Conservation (phyloP, 1,139 yeast species). For the Magnusiomyces paraingens region DNA sequence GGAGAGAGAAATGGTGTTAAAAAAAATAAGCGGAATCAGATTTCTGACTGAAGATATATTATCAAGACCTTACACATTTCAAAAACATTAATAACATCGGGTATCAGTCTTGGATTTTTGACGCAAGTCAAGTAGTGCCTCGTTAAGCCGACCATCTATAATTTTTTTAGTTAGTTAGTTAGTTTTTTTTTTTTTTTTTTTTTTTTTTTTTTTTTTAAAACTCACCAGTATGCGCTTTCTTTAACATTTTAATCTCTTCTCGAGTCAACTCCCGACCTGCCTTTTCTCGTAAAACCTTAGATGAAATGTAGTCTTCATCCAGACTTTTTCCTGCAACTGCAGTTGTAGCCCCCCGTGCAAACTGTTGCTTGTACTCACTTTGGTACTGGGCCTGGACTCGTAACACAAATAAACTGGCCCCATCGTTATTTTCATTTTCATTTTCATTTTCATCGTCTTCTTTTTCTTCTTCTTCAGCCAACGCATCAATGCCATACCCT, state of each 20-base stretch:
- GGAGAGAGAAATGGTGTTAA: too few species aligned
- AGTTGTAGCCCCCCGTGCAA: neutral
- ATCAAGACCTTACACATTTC: too few species aligned
- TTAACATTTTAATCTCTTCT: conserved; percentile 28
- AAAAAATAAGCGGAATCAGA: too few species aligned
- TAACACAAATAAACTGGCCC: conserved; percentile 16
- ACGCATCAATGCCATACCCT: neutral
- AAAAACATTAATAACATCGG: conserved; percentile 25
- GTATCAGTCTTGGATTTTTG: conserved; percentile 36
- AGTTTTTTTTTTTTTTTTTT: neutral
- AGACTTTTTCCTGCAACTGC: neutral
- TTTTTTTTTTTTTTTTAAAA: neutral
- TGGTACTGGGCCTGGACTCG: conserved; percentile 11
- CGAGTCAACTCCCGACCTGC: conserved; percentile 33
- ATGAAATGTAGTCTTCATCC: conserved; percentile 22
- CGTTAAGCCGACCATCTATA: conserved; percentile 36
- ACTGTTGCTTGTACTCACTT: neutral
- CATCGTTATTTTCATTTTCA: neutral
- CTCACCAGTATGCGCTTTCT: conserved; percentile 30
- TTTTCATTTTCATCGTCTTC: conserved; percentile 2
- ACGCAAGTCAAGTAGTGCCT: conserved; percentile 38
- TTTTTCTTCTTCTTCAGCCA: neutral
- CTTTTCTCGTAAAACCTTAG: conserved; percentile 25
- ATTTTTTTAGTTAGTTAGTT: neutral
- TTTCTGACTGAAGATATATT: too few species aligned